These are phyloP conservation scores for Bretschneidera sinensis DNA, from an alignment of 345 rosid genomes.

Conservation along the genomic window DNA sequence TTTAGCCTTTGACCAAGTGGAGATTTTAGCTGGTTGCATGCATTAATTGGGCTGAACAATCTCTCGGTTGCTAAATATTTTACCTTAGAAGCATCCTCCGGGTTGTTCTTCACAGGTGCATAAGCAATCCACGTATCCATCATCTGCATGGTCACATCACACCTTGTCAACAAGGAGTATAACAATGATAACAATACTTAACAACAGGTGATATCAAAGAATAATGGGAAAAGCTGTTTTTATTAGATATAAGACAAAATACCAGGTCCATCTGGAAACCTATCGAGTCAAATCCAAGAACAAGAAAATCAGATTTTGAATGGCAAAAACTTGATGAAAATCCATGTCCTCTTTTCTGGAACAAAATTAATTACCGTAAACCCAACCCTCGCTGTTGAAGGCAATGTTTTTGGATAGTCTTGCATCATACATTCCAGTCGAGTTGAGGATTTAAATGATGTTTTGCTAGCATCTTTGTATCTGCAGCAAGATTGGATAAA, in stretches of 20 bases:
- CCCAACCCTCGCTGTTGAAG: conserved; percentile 83
- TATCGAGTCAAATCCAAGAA: not conserved
- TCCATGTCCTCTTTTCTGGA: not conserved
- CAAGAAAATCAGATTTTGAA: not conserved
- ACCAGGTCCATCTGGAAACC: not conserved
- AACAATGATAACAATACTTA: not conserved
- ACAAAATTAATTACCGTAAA: conserved; percentile 58
- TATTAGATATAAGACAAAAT: not conserved
- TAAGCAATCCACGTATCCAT: conserved; percentile 88
- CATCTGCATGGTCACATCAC: conserved; percentile 36
- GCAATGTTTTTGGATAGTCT: conserved; percentile 93
- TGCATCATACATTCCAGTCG: conserved; percentile 99
- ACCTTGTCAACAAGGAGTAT: not conserved
- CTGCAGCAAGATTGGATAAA: conserved; percentile 34
- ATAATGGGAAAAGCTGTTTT: not conserved
- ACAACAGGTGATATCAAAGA: not conserved
- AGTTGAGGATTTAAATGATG: conserved; percentile 85
- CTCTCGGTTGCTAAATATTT: conserved; percentile 1
- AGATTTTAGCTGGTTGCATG: not conserved
- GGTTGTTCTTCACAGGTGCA: conserved; percentile 91
- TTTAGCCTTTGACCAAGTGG: not conserved
- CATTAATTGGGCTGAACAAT: not conserved
- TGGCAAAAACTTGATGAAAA: not conserved
- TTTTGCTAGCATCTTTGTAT: conserved; percentile 88
- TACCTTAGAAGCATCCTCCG: conserved; percentile 96